phyloP scores from a whole-genome alignment of 495 filamentous ascomycete genomes.

The Filosporella fistucella region DNA sequence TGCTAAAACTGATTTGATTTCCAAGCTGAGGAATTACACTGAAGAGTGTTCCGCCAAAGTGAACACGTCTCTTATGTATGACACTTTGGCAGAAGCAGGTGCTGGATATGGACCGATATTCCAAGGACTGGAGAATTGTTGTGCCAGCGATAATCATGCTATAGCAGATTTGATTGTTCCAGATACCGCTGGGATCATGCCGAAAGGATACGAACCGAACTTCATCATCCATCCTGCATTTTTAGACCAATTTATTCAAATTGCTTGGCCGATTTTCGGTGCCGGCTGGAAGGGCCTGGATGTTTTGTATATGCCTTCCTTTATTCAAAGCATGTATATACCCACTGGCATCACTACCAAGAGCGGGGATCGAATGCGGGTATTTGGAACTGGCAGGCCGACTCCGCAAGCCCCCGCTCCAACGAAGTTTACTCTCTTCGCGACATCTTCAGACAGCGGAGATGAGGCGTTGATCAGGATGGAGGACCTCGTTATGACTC shows the following conservation, averaged over 20 bases:
- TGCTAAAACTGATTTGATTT: background rate
- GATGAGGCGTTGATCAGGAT: constrained; percentile 27
- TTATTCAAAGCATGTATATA: constrained; percentile 30
- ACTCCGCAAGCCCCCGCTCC: constrained; percentile 25
- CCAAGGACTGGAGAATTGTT: constrained; percentile 19
- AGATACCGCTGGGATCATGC: constrained; percentile 8
- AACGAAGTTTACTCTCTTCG: constrained; percentile 31
- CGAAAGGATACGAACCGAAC: constrained; percentile 3
- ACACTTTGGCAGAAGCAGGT: constrained; percentile 5
- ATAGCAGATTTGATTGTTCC: constrained; percentile 10
- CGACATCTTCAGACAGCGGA: constrained; percentile 17
- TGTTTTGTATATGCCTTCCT: constrained; percentile 37
- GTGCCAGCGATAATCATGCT: constrained; percentile 12
- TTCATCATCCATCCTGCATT: constrained; percentile 13
- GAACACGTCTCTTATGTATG: constrained; percentile 3
- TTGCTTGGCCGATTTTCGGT: constrained; percentile 34
- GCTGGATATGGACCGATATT: constrained; percentile 16
- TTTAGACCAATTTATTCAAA: constrained; percentile 19
- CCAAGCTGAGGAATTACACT: background rate
- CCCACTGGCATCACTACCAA: constrained; percentile 19
- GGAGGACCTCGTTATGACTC: constrained; percentile 32
- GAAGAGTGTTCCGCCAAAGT: constrained; percentile 3
- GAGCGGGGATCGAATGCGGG: constrained; percentile 27
- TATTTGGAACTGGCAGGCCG: constrained; percentile 30
- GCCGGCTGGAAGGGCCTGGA: constrained; percentile 33